phyloP scores from a whole-genome alignment of 352 stramenopile species.

The Phytophthora uliginosa region DNA sequence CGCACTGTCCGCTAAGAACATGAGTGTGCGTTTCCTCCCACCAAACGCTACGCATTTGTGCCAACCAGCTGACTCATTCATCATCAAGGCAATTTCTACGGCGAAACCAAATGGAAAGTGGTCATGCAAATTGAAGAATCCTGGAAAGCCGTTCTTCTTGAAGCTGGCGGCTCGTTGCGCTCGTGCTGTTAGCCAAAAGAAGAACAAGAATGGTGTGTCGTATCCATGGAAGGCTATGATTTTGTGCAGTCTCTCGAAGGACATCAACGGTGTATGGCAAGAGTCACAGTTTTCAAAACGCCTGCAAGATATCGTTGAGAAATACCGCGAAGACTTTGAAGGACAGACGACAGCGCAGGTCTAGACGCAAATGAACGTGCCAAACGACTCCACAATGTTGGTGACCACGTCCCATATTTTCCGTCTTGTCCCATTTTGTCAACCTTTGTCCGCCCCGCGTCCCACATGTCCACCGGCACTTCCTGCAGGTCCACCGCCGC shows the following conservation, averaged over 20 bases:
- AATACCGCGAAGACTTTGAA: slow-evolving; percentile 10
- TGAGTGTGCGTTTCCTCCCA: neutral
- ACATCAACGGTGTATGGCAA: neutral
- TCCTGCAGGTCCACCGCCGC: too few relatives aligned
- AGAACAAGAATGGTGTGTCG: neutral
- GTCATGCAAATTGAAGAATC: neutral
- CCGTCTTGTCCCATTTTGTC: too few relatives aligned
- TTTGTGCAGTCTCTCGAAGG: neutral
- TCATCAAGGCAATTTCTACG: neutral
- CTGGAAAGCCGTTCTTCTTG: slow-evolving; percentile 1
- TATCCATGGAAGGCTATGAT: slow-evolving; percentile 8
- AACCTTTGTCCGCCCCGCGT: too few relatives aligned
- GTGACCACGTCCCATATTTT: too few relatives aligned
- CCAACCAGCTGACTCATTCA: neutral
- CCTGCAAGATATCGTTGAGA: neutral
- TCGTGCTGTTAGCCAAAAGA: neutral
- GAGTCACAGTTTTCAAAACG: slow-evolving; percentile 2
- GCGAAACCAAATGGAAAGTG: neutral
- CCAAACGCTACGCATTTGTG: neutral
- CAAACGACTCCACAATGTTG: too few relatives aligned
- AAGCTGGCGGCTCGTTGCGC: neutral
- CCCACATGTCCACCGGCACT: too few relatives aligned
- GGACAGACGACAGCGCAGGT: neutral
- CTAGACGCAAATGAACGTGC: too few relatives aligned
- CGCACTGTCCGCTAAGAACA: neutral